A percentile compares a stretch with the other conserved stretches of the same genome.
phyloP scores from a whole-genome alignment of 2,329 filamentous ascomycete genomes.

The Lomentospora prolificans region DNA sequence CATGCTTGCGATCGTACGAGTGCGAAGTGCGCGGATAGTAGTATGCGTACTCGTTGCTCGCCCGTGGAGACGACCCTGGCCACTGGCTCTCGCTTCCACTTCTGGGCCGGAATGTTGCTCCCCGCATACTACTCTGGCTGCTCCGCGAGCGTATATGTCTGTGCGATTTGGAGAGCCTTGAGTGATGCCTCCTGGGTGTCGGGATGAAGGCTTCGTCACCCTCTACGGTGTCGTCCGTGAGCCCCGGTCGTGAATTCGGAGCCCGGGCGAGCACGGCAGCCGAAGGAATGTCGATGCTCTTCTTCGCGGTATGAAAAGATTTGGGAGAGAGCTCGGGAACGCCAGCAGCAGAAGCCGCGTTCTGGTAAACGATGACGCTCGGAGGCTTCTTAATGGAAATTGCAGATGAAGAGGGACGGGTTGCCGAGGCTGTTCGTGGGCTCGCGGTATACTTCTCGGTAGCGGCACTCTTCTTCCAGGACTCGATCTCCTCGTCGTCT shows the following conservation, averaged over 20 bases:
- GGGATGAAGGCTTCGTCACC: constrained; percentile 51
- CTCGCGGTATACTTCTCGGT: constrained; percentile 23
- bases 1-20: constrained; percentile 18
- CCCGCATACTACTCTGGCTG: constrained; percentile 34
- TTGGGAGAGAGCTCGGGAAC: constrained; percentile 20
- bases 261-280: constrained; percentile 47
- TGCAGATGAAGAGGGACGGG: constrained; percentile 10
- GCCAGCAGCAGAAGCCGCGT: constrained; percentile 14
- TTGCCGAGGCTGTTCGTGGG: constrained; percentile 12
- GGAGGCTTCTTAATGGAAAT: constrained; percentile 30
- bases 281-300: constrained; percentile 35
- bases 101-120: background rate
- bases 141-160: constrained; percentile 30
- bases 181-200: constrained; percentile 40
- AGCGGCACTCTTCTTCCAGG: constrained; percentile 41
- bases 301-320: constrained; percentile 25
- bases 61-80: constrained; percentile 22
- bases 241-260: constrained; percentile 50
- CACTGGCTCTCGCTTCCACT: background rate
- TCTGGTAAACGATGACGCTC: constrained; percentile 45
- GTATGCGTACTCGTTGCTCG: constrained; percentile 22
- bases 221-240: constrained; percentile 52
- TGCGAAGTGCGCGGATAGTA: constrained; percentile 11
- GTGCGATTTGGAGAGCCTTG: constrained; percentile 40
- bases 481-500: constrained; percentile 55